These are phyloP conservation scores for Aspergillus amoenus DNA, from an alignment of 2,329 filamentous ascomycete genomes.

Conservation along the genomic window DNA sequence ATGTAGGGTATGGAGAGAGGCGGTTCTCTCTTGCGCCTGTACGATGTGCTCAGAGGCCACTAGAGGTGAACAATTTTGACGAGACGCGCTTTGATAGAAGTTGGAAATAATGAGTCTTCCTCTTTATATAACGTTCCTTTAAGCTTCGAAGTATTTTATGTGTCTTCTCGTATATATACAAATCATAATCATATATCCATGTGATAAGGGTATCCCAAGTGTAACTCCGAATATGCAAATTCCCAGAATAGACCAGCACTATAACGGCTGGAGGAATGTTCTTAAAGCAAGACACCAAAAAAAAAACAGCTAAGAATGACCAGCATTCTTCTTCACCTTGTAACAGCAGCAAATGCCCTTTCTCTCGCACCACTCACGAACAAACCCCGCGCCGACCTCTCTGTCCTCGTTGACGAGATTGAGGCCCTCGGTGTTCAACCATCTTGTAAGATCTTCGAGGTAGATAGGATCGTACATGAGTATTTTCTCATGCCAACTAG, in stretches of 20 bases:
- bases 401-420: slow-evolving; percentile 63
- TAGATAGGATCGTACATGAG: slow-evolving; percentile 89
- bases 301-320: not conserved
- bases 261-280: not conserved
- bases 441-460: slow-evolving; percentile 78
- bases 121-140: too few relatives aligned
- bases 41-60: too few relatives aligned
- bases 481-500: slow-evolving; percentile 88
- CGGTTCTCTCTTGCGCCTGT: too few relatives aligned
- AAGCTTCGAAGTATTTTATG: too few relatives aligned
- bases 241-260: not conserved
- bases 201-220: not conserved
- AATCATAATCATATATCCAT: not conserved
- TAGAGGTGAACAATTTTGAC: too few relatives aligned
- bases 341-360: slow-evolving; percentile 79
- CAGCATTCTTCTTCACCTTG: slow-evolving; percentile 25
- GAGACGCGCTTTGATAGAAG: too few relatives aligned
- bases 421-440: slow-evolving; percentile 74
- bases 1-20: not conserved
- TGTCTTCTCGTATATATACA: not conserved
- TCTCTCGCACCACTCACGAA: slow-evolving; percentile 87
- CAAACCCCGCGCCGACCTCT: slow-evolving; percentile 62
- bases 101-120: too few relatives aligned
- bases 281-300: not conserved
- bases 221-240: slow-evolving; percentile 2